Evolutionary conservation across 192 early-diverging fungal genomes (phyloP).

Genomic region (Podila epicladia): DNA sequence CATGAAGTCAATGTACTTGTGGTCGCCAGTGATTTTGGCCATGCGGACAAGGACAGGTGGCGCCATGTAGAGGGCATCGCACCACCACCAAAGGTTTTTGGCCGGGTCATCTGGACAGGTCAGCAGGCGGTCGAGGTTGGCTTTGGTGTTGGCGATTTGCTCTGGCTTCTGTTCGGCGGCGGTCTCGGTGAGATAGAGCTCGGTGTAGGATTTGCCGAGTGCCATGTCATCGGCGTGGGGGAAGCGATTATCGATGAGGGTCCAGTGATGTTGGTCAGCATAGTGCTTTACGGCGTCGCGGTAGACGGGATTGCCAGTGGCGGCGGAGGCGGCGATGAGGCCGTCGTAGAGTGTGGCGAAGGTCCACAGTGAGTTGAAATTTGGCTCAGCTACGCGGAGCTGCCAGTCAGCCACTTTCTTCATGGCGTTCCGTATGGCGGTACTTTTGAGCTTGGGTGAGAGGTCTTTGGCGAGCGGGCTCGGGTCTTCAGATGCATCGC

Average conservation of each 20-base stretch:
- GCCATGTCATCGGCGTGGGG: constrained; percentile 12
- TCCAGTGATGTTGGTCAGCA: constrained; percentile 10
- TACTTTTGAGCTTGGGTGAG: too few relatives aligned
- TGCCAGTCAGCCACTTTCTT: too few relatives aligned
- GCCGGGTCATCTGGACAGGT: constrained; percentile 2
- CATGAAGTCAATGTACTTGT: constrained; percentile 7
- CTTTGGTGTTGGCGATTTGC: constrained; percentile 13
- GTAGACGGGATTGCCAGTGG: constrained; percentile 4
- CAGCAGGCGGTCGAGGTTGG: constrained; percentile 17
- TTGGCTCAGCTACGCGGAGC: constrained; percentile 11
- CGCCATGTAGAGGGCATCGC: constrained; percentile 9
- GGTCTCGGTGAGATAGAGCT: constrained; percentile 6
- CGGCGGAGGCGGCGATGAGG: constrained; percentile 9
- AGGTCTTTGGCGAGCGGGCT: too few relatives aligned
- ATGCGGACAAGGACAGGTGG: constrained; percentile 1
- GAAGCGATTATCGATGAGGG: constrained; percentile 14
- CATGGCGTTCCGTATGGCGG: too few relatives aligned
- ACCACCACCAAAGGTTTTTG: constrained; percentile 14
- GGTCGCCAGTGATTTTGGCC: constrained; percentile 2
- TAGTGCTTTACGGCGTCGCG: constrained; percentile 13
- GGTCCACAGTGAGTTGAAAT: constrained; percentile 8
- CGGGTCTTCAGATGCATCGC: too few relatives aligned
- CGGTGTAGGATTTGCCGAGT: constrained; percentile 6
- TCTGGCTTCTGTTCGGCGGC: constrained; percentile 6
- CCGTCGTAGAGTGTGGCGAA: constrained; percentile 16